Conservation (phyloP, 2,329 filamentous ascomycete genomes). For the Calonectria henricotiae region DNA sequence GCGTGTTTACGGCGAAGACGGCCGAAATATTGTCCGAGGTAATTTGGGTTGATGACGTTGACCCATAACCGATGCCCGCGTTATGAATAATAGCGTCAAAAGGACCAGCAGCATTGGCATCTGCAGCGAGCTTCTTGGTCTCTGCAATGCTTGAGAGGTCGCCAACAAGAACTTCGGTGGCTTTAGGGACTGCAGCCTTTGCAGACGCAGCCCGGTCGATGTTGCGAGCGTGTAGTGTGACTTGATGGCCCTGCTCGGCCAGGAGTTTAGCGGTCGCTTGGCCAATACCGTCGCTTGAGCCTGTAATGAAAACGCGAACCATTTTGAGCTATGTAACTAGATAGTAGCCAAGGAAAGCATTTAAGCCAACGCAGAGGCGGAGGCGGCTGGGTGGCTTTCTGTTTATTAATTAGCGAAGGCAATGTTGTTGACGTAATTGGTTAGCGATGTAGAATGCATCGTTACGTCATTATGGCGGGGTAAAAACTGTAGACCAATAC, state of each 20-base stretch:
- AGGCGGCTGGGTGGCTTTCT: too few species aligned
- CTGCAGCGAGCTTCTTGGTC: conserved; percentile 42
- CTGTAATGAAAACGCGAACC: conserved; percentile 48
- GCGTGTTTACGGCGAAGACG: conserved; percentile 44
- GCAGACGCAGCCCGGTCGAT: conserved; percentile 42
- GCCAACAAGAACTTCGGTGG: conserved; percentile 36
- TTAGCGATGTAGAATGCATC: too few species aligned
- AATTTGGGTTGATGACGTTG: conserved; percentile 30
- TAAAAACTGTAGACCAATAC: too few species aligned
- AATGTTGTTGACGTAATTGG: too few species aligned
- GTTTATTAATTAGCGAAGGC: too few species aligned
- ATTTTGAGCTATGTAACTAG: conserved; percentile 22
- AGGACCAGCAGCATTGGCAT: conserved; percentile 41
- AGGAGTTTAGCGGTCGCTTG: conserved; percentile 43
- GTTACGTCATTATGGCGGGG: too few species aligned
- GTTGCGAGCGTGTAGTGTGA: conserved; percentile 44
- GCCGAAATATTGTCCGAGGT: conserved; percentile 40
- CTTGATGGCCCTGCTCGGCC: conserved; percentile 44
- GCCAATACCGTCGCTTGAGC: conserved; percentile 45
- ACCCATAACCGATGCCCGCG: conserved; percentile 45
- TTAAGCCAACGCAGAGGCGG: too few species aligned
- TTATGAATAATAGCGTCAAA: conserved; percentile 46
- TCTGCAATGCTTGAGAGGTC: conserved; percentile 42
- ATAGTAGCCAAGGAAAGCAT: too few species aligned
- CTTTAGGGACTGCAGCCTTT: conserved; percentile 39